These are phyloP conservation scores for Epichloe coenophiala DNA, from an alignment of 2,329 filamentous ascomycete species.

Conservation along the genomic window DNA sequence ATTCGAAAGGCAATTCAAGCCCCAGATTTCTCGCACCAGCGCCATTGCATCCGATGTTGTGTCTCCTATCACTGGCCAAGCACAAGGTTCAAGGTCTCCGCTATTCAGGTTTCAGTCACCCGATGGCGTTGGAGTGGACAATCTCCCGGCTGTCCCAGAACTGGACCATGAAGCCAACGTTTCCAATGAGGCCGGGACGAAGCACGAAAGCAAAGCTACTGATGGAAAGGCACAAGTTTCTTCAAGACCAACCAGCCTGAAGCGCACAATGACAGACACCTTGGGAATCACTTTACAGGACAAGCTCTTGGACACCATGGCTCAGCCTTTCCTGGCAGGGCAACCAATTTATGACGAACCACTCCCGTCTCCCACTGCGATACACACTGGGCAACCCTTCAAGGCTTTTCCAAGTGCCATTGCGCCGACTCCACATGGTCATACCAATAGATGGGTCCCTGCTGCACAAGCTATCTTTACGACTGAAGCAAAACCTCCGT, in stretches of 20 bases:
- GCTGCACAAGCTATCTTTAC: constrained; percentile 95
- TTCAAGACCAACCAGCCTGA: constrained; percentile 54
- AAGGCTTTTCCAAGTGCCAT: constrained; percentile 33
- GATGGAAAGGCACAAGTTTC: constrained; percentile 34
- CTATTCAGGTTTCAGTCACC: constrained; percentile 6
- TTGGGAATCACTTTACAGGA: constrained; percentile 62
- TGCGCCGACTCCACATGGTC: constrained; percentile 59
- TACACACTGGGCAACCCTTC: constrained; percentile 25
- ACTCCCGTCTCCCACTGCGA: constrained; percentile 28
- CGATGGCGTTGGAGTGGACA: constrained; percentile 7
- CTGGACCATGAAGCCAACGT: constrained; percentile 27
- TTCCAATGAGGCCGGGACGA: constrained; percentile 40
- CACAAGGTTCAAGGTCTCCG: constrained; percentile 10
- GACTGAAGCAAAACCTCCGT: constrained; percentile 79
- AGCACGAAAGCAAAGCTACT: constrained; percentile 39
- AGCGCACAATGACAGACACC: constrained; percentile 80
- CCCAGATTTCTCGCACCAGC: constrained; percentile 37
- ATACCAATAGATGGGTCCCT: constrained; percentile 80
- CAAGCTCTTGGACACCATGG: constrained; percentile 72
- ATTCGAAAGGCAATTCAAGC: constrained; percentile 71
- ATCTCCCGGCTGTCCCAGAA: constrained; percentile 8
- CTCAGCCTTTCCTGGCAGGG: constrained; percentile 58
- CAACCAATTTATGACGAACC: constrained; percentile 23
- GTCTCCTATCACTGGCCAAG: constrained; percentile 17
- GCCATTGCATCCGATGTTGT: constrained; percentile 21